A percentile compares a stretch with the other conserved stretches of the same genome.
These are phyloP conservation scores for Nannochloropsis salina DNA, from an alignment of 108 stramenopile species.

Conservation along the genomic window DNA sequence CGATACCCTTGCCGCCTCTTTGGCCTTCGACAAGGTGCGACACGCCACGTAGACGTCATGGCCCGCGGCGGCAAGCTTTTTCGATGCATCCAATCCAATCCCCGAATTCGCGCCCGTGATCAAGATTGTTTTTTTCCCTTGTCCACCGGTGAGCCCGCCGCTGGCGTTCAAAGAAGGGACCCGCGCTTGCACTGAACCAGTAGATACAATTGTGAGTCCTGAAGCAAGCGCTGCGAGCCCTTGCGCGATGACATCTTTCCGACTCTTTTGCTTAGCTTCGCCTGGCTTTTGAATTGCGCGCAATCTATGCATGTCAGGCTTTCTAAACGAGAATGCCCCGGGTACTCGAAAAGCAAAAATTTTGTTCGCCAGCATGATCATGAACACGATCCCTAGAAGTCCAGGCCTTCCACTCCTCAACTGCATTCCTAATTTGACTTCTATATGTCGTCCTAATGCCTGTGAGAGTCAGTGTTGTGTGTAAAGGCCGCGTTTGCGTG, in stretches of 20 bases:
- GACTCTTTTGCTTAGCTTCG: background rate
- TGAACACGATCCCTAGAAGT: too few relatives aligned
- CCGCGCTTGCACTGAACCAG: background rate
- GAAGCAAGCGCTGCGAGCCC: background rate
- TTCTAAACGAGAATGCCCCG: too few relatives aligned
- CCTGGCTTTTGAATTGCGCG: too few relatives aligned
- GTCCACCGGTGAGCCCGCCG: background rate
- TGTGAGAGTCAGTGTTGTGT: too few relatives aligned
- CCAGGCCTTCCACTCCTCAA: too few relatives aligned
- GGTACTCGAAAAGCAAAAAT: too few relatives aligned
- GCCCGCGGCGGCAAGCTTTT: conserved; percentile 36
- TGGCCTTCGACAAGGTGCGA: conserved; percentile 38
- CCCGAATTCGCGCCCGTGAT: conserved; percentile 41
- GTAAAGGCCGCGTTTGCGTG: too few relatives aligned
- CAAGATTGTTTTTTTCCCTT: background rate
- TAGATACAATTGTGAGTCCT: background rate
- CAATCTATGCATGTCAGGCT: too few relatives aligned
- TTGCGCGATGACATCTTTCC: background rate
- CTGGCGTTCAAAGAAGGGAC: background rate
- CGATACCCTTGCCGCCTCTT: conserved; percentile 26
- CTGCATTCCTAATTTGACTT: too few relatives aligned
- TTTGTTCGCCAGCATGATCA: too few relatives aligned
- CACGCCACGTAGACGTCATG: conserved; percentile 43
- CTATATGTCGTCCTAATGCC: too few relatives aligned
- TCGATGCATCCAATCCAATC: conserved; percentile 44